Percentiles rank a stretch among this genome's conserved stretches.
Conservation (phyloP, 768 basidiomycete genomes). For the Neoboletus magnificus region DNA sequence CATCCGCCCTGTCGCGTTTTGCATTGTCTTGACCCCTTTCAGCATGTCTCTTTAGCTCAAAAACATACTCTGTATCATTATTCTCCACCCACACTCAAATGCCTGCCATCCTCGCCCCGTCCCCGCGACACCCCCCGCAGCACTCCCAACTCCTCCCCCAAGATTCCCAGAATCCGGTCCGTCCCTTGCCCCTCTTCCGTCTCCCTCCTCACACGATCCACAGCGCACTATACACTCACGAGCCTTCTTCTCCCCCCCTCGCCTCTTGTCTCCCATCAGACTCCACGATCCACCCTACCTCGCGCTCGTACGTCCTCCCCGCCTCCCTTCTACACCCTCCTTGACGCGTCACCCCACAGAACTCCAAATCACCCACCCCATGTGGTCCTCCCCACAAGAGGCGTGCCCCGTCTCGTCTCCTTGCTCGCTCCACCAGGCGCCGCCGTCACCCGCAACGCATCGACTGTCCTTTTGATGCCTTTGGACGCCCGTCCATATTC, state of each 20-base stretch:
- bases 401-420: slow-evolving; percentile 31
- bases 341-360: slow-evolving; percentile 28
- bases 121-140: slow-evolving; percentile 33
- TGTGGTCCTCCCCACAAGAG: slow-evolving; percentile 40
- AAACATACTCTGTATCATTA: slow-evolving; percentile 32
- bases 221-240: slow-evolving; percentile 26
- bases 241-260: slow-evolving; percentile 27
- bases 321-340: not conserved
- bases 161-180: not conserved
- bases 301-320: slow-evolving; percentile 17
- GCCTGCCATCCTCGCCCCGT: slow-evolving; percentile 43
- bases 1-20: slow-evolving; percentile 12
- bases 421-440: slow-evolving; percentile 39
- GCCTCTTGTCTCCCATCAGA: slow-evolving; percentile 38
- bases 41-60: slow-evolving; percentile 28
- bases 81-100: slow-evolving; percentile 22
- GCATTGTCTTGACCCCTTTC: slow-evolving; percentile 27
- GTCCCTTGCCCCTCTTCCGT: not conserved
- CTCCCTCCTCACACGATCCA: slow-evolving; percentile 3
- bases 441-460: slow-evolving; percentile 40
- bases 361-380: slow-evolving; percentile 37
- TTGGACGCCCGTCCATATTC: slow-evolving; percentile 39
- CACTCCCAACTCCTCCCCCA: slow-evolving; percentile 10
- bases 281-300: slow-evolving; percentile 29
- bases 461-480: slow-evolving; percentile 39